Conservation (phyloP, 345 rosid genomes). For the Eucalyptus cladocalyx region DNA sequence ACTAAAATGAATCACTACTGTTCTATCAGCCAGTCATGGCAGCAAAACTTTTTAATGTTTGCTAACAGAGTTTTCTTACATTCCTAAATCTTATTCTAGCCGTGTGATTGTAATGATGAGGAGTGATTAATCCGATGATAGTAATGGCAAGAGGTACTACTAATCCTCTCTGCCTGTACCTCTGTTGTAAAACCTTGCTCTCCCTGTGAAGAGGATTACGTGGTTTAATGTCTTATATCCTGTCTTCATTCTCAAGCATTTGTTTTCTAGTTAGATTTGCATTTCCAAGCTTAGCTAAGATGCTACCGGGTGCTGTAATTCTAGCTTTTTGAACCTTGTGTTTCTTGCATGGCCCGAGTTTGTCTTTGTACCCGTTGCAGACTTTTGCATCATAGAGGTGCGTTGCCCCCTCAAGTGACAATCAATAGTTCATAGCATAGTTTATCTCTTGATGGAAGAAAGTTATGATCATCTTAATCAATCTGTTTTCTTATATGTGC, state of each 20-base stretch:
- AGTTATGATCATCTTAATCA: not conserved
- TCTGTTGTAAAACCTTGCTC: not conserved
- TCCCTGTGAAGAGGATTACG: not conserved
- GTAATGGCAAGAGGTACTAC: not conserved
- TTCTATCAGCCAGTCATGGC: slow-evolving; percentile 5
- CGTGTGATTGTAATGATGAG: not conserved
- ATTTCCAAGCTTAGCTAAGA: not conserved
- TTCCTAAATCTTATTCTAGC: not conserved
- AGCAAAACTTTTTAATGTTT: not conserved
- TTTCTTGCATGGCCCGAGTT: not conserved
- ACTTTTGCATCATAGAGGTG: not conserved
- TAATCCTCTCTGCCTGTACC: not conserved
- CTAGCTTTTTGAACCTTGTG: not conserved
- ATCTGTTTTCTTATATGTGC: not conserved
- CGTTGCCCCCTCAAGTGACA: not conserved
- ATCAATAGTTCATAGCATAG: not conserved
- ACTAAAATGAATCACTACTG: slow-evolving; percentile 13
- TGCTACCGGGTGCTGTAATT: not conserved
- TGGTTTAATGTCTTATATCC: not conserved
- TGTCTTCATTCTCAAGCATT: not conserved
- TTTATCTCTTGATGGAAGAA: not conserved
- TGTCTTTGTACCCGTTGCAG: not conserved
- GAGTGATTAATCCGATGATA: not conserved
- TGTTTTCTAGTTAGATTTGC: not conserved
- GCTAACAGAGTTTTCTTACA: not conserved